phyloP scores from a whole-genome alignment of 2,329 filamentous ascomycete species.

The Zalaria sp. region DNA sequence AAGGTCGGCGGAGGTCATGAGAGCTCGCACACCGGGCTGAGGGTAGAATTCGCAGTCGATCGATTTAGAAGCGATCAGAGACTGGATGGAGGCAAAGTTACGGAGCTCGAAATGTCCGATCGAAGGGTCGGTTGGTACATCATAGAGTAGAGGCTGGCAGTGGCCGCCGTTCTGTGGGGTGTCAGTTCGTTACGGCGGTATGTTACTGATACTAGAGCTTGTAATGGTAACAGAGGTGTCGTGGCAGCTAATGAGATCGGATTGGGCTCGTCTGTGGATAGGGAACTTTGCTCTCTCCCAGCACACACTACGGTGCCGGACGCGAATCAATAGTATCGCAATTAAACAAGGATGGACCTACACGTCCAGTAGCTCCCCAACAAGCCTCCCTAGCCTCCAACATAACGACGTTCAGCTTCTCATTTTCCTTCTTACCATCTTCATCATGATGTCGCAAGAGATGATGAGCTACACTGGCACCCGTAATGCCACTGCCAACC shows the following conservation, averaged over 20 bases:
- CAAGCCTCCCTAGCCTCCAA: conserved; percentile 69
- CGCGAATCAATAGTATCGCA: too few relatives aligned
- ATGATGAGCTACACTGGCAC: conserved; percentile 54
- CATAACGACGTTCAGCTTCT: conserved; percentile 47
- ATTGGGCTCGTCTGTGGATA: too few relatives aligned
- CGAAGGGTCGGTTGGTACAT: conserved; percentile 33
- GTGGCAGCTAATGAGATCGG: too few relatives aligned
- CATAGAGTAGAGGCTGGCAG: conserved; percentile 59
- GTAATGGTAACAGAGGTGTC: neutral
- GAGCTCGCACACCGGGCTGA: conserved; percentile 49
- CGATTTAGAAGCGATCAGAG: conserved; percentile 40
- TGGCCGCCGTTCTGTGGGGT: conserved; percentile 39
- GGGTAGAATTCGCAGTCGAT: conserved; percentile 59
- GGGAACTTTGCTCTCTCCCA: too few relatives aligned
- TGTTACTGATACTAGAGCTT: neutral
- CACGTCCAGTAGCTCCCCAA: conserved; percentile 70
- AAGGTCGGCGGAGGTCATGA: conserved; percentile 44
- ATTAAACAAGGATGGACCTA: conserved; percentile 26
- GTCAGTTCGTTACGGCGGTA: neutral
- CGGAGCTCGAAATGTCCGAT: conserved; percentile 59
- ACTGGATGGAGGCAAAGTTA: conserved; percentile 48
- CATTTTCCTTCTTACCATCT: conserved; percentile 27
- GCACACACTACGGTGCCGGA: neutral
- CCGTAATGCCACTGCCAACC: conserved; percentile 63
- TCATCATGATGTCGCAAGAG: conserved; percentile 9